Evolutionary conservation across 2,329 filamentous ascomycete species (phyloP), one percentile per base, ranked within the genome.

Genomic region (Fusarium mexicanum): DNA sequence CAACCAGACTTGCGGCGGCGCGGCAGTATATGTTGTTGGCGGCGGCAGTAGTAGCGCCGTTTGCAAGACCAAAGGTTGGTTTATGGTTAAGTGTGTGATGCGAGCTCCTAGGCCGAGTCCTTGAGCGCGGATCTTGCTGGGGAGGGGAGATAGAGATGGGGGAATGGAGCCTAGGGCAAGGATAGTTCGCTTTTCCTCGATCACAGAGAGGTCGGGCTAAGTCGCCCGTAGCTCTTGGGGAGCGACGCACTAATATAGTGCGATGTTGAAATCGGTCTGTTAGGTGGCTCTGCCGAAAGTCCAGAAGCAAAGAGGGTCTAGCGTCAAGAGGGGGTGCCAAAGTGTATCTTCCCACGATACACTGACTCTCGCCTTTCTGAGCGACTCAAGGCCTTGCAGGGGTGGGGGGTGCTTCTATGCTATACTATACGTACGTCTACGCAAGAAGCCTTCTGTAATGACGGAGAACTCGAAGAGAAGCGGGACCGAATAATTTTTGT

Each of bases 161-260:
- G 75, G 70, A 67, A 75, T 74, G 71, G 74, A 75, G 76, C 65
- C 74, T 75, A 76, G 76, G 70, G 78, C 78, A 79, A 79, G 79
- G 79, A 79, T 80, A 70, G 73, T 74, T 76, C 76, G 67, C 73
- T 74, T 75, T 77, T 75, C 69, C 77, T 72, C 76, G 78, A 80
- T 79, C 79, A 79, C 64, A 76, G 71, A 74, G 75, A 78, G 71
- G 76, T 79, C 75, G 71, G 77, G 72, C 78, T 80, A 80, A 67
- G 69, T 72, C 63, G 67, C 76, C 72, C 75, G 77, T 79, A 76
- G 73, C 77, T 79, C 79, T 81, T 81, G 80, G 81, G 82, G 80
- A 82, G 79, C 75, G 76, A 77, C 76, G 77, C 79, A 82, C 82
- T 83, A 83, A 81, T 83, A 83, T 83, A 83, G 81, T 82, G 79